A percentile compares a stretch with the other conserved stretches of the same genome.
phyloP scores from a whole-genome alignment of 2,329 filamentous ascomycete genomes.

The Ilyonectria robusta region DNA sequence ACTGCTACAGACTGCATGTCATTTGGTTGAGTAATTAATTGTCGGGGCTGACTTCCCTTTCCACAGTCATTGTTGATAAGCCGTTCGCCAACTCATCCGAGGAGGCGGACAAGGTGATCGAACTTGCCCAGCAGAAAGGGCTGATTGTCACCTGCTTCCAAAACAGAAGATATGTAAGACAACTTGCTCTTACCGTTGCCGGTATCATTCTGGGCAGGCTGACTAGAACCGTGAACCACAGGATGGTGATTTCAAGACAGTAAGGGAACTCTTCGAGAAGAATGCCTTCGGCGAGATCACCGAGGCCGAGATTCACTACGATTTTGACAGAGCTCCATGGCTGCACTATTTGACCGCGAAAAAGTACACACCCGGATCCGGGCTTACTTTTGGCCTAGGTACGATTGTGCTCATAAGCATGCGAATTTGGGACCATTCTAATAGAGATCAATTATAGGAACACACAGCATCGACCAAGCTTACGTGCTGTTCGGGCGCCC shows the following conservation, averaged over 20 bases:
- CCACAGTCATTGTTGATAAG: slow-evolving; percentile 42
- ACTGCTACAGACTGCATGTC: neutral
- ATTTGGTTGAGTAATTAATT: too few species aligned
- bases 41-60: too few species aligned
- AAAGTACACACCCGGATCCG: slow-evolving; percentile 55
- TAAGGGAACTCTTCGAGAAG: slow-evolving; percentile 28
- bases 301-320: slow-evolving; percentile 78
- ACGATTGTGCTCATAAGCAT: neutral
- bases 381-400: slow-evolving; percentile 60
- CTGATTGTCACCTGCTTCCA: slow-evolving; percentile 43
- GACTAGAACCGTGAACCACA: neutral
- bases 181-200: too few species aligned
- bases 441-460: slow-evolving; percentile 15
- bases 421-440: too few species aligned
- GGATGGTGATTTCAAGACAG: slow-evolving; percentile 42
- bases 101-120: slow-evolving; percentile 39
- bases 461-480: slow-evolving; percentile 44
- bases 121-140: slow-evolving; percentile 33
- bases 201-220: too few species aligned
- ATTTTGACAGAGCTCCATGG: slow-evolving; percentile 63
- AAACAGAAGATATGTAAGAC: slow-evolving; percentile 41
- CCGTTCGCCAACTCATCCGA: slow-evolving; percentile 37
- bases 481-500: slow-evolving; percentile 31
- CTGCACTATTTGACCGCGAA: slow-evolving; percentile 50
- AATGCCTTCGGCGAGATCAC: slow-evolving; percentile 65